These are phyloP conservation scores for Trichoderma simmonsii DNA, from an alignment of 2,329 filamentous ascomycete species.

Conservation along the genomic window DNA sequence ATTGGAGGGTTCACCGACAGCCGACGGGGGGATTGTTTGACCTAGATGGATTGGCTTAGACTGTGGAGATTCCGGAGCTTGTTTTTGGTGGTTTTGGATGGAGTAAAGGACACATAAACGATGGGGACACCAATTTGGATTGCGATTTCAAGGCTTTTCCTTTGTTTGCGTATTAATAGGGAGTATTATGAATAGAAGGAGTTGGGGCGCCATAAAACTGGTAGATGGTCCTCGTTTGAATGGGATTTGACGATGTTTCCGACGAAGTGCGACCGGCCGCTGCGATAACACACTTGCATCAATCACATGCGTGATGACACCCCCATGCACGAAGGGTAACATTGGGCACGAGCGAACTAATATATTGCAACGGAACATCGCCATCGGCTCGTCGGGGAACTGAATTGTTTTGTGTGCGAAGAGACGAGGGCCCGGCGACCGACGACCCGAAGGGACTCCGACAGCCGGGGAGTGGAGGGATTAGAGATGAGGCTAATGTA, in stretches of 20 bases:
- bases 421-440: slow-evolving; percentile 4
- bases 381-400: not conserved
- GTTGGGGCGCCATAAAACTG: not conserved
- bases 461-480: slow-evolving; percentile 8
- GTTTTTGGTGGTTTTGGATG: not conserved
- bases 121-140: not conserved
- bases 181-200: not conserved
- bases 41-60: not conserved
- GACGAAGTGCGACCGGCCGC: too few relatives aligned
- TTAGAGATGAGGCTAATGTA: slow-evolving; percentile 15
- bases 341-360: not conserved
- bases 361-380: not conserved
- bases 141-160: not conserved
- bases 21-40: not conserved
- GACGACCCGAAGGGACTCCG: slow-evolving; percentile 12
- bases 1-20: not conserved
- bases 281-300: not conserved
- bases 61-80: not conserved
- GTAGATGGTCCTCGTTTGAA: not conserved
- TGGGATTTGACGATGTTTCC: not conserved
- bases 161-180: too few relatives aligned
- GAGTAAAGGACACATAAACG: not conserved
- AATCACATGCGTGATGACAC: not conserved
- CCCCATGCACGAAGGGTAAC: not conserved
- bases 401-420: not conserved